These are phyloP conservation scores for Wickerhamiella dianesei DNA, from an alignment of 805 yeast species.

Conservation along the genomic window DNA sequence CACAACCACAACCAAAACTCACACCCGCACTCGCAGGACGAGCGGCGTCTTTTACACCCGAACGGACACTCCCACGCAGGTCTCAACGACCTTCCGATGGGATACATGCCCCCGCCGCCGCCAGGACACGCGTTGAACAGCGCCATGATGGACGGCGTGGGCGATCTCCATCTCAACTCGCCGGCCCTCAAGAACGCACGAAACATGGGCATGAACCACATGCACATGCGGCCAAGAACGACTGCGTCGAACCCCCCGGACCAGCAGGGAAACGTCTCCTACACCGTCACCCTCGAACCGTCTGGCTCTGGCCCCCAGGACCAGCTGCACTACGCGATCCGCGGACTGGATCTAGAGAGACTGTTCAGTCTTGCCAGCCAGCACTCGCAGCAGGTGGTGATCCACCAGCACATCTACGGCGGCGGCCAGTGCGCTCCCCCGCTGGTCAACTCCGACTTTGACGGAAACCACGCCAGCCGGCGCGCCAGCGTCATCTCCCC, in stretches of 20 bases:
- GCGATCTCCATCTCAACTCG: not conserved
- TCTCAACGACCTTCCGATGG: no score
- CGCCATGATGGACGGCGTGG: not conserved
- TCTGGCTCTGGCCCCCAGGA: not conserved
- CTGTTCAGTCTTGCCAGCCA: conserved; percentile 18
- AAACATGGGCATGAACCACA: not conserved
- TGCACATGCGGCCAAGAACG: not conserved
- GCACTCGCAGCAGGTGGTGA: conserved; percentile 33
- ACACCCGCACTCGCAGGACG: conserved; percentile 6
- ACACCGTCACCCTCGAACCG: conserved; percentile 14
- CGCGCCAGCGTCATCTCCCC: not conserved
- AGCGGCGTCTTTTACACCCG: not conserved
- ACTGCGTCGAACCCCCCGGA: no score
- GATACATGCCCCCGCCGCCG: no score
- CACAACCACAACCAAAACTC: conserved; percentile 18
- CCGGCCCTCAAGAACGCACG: no score
- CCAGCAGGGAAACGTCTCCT: conserved; percentile 3
- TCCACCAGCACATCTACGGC: conserved; percentile 64
- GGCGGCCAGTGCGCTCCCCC: not conserved
- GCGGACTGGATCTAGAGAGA: conserved; percentile 17
- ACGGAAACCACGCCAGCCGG: not conserved
- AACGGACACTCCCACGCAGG: not conserved
- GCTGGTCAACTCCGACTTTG: not conserved
- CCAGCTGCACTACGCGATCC: conserved; percentile 18
- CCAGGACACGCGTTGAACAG: no score